Conservation (phyloP, 176 grass and related monocot species). For the Phyllostachys edulis region DNA sequence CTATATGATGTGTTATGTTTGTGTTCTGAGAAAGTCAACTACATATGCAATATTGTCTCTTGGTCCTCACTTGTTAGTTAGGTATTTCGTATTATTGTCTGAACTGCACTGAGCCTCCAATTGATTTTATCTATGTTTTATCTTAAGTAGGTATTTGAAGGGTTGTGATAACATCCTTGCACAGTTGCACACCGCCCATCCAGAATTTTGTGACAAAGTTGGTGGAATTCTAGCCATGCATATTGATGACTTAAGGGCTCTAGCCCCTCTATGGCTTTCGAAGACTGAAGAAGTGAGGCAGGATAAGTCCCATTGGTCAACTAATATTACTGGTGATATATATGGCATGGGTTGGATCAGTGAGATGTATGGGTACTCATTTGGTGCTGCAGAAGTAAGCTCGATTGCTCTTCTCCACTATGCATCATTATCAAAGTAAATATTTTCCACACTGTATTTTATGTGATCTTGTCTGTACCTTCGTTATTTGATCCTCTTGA, state of each 20-base stretch:
- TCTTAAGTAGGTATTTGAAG: conserved; percentile 72
- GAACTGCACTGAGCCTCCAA: background rate
- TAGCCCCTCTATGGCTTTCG: conserved; percentile 93
- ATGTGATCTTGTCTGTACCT: background rate
- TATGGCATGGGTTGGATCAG: conserved; percentile 98
- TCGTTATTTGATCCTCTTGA: conserved; percentile 34
- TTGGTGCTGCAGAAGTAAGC: conserved; percentile 98
- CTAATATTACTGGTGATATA: conserved; percentile 98
- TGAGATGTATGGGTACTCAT: conserved; percentile 98
- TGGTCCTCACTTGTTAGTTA: background rate
- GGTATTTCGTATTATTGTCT: conserved; percentile 6
- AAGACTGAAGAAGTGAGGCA: conserved; percentile 96
- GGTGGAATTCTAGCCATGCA: conserved; percentile 86
- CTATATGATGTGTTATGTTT: background rate
- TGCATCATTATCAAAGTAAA: conserved; percentile 23
- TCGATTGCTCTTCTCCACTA: conserved; percentile 16
- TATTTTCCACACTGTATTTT: conserved; percentile 11
- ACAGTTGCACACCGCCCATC: conserved; percentile 82
- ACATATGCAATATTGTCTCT: background rate
- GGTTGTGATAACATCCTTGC: conserved; percentile 97
- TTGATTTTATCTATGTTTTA: background rate
- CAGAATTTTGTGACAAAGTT: conserved; percentile 97
- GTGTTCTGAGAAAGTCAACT: background rate
- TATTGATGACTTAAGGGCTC: conserved; percentile 82
- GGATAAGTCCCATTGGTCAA: conserved; percentile 89